These are phyloP conservation scores for Populus deltoides DNA, from an alignment of 345 rosid genomes.

Conservation along the genomic window DNA sequence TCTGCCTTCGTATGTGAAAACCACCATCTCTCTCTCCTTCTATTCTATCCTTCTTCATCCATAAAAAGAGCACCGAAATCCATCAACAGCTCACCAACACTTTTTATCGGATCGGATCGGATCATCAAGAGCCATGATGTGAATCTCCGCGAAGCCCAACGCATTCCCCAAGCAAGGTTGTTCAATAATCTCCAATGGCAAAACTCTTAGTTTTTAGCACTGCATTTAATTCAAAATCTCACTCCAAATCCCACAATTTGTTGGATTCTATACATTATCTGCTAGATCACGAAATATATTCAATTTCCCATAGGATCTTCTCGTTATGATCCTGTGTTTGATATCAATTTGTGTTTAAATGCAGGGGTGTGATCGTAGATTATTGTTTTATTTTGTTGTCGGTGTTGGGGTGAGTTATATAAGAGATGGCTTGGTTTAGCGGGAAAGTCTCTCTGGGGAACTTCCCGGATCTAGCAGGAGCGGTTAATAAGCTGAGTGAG, in stretches of 20 bases:
- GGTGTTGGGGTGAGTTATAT: not conserved
- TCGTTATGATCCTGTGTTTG: not conserved
- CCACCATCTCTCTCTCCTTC: not conserved
- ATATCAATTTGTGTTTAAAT: conserved; percentile 9
- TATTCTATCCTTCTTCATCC: too few species aligned
- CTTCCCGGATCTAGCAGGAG: conserved; percentile 98
- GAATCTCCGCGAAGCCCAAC: not conserved
- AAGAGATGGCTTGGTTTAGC: conserved; percentile 93
- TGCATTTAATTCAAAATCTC: too few species aligned
- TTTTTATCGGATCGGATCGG: not conserved
- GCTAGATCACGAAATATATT: not conserved
- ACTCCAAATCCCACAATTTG: too few species aligned
- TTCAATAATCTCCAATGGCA: not conserved
- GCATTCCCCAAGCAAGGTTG: not conserved
- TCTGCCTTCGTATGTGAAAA: not conserved
- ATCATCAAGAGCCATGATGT: not conserved
- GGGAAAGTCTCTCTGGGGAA: conserved; percentile 79
- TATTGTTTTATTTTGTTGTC: not conserved
- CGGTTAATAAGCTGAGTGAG: conserved; percentile 95
- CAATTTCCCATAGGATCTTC: not conserved
- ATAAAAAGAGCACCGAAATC: not conserved
- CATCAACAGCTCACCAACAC: not conserved
- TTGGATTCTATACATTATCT: not conserved
- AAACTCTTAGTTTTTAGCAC: not conserved
- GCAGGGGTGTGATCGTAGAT: conserved; percentile 32